These are phyloP conservation scores for Colletotrichum eremochloae DNA, from an alignment of 2,329 filamentous ascomycete genomes.

Conservation along the genomic window DNA sequence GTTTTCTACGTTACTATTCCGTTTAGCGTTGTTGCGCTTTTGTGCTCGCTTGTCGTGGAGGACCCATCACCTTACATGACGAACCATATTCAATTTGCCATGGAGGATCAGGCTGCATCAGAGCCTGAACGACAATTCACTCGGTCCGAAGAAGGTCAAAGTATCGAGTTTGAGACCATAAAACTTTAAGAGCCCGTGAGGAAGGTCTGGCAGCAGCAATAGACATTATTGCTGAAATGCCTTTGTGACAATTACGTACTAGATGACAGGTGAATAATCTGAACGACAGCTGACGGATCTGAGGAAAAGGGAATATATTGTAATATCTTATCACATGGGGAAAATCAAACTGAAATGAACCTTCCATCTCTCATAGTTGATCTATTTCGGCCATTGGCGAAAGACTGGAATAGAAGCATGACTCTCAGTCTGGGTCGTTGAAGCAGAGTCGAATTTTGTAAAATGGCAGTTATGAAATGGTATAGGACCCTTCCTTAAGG, in stretches of 20 bases:
- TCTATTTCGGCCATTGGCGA: background rate
- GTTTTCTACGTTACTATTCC: slow-evolving; percentile 40
- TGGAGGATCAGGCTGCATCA: slow-evolving; percentile 17
- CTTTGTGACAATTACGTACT: background rate
- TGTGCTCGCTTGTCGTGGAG: slow-evolving; percentile 30
- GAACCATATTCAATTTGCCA: slow-evolving; percentile 40
- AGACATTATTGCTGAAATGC: background rate
- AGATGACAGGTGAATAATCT: background rate
- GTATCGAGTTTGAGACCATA: slow-evolving; percentile 30
- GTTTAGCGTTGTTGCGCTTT: slow-evolving; percentile 30
- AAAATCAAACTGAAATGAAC: fast-evolving
- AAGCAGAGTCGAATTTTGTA: background rate
- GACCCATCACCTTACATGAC: slow-evolving; percentile 43
- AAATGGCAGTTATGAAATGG: background rate
- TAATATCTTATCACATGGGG: too few relatives aligned
- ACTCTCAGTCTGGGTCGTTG: background rate
- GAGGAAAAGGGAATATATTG: background rate
- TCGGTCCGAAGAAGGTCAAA: background rate
- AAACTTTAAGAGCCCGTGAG: slow-evolving; percentile 7
- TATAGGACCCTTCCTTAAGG: background rate
- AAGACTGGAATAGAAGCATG: background rate
- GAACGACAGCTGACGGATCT: background rate
- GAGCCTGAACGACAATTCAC: background rate
- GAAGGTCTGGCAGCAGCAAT: slow-evolving; percentile 7
- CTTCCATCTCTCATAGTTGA: background rate